Conservation (phyloP, 2,329 filamentous ascomycete species). For the Pseudogymnoascus sp. region DNA sequence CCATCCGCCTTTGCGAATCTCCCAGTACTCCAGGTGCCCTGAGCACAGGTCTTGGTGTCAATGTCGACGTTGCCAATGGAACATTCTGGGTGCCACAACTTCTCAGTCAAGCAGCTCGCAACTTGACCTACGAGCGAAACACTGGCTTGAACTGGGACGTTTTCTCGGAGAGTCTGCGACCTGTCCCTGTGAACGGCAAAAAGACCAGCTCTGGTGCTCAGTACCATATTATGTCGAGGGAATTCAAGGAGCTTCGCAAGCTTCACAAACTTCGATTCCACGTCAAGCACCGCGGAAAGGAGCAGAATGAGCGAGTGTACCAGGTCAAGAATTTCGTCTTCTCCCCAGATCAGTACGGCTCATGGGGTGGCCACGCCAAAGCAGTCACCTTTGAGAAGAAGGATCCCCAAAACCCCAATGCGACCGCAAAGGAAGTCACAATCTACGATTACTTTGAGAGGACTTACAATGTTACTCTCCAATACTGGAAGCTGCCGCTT, state of each 20-base stretch:
- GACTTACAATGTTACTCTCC: slow-evolving; percentile 45
- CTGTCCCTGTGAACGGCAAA: slow-evolving; percentile 13
- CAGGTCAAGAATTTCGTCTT: slow-evolving; percentile 44
- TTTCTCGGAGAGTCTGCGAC: slow-evolving; percentile 20
- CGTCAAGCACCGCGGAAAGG: slow-evolving; percentile 44
- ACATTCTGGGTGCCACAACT: slow-evolving; percentile 63
- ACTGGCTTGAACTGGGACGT: slow-evolving; percentile 16
- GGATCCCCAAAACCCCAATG: slow-evolving; percentile 34
- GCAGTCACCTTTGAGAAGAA: slow-evolving; percentile 48
- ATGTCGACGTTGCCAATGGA: slow-evolving; percentile 85
- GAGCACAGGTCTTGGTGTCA: slow-evolving; percentile 61
- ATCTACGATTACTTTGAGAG: slow-evolving; percentile 47
- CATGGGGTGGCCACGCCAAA: slow-evolving; percentile 40
- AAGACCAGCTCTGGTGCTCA: slow-evolving; percentile 19
- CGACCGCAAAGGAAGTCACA: slow-evolving; percentile 21
- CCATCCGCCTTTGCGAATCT: slow-evolving; percentile 62
- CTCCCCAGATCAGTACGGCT: slow-evolving; percentile 29
- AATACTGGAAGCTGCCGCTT: slow-evolving; percentile 43
- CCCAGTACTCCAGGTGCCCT: slow-evolving; percentile 27
- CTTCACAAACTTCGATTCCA: slow-evolving; percentile 48
- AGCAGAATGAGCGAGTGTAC: slow-evolving; percentile 40
- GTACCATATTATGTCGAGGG: slow-evolving; percentile 33
- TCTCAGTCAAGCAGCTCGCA: slow-evolving; percentile 28
- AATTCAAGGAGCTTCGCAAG: slow-evolving; percentile 46
- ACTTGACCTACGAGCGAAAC: slow-evolving; percentile 23